Evolutionary conservation across 768 basidiomycete species (phyloP), one percentile per base, ranked within the genome.

Genomic region (Chalciporus pseudorubinellus): DNA sequence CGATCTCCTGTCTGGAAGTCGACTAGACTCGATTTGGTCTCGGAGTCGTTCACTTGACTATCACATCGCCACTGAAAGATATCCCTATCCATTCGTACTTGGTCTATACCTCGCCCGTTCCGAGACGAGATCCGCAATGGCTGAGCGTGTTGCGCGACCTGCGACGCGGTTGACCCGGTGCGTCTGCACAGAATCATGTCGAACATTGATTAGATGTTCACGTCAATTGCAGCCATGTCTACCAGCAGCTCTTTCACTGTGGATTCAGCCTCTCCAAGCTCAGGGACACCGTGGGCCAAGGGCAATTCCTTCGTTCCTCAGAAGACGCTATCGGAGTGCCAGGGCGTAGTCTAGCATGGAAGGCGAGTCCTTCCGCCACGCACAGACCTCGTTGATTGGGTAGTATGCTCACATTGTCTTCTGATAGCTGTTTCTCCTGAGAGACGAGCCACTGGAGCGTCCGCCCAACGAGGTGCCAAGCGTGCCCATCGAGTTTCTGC

Each of bases 331-430:
- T 74, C 29, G 82, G 78, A 43, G 73, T 87, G 8, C 68, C 80
- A 50, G 91, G 91, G n/a, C 76, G 91, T 60, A 91, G 90, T 68
- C 69, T 93, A 50, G 83, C 82, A 46, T 93, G 91, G 91, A 93
- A 92, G 85, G 90, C 53, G 41, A 69, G 67, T 24, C 43, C n/a
- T 42, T 39, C n/a, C 16, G 7, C 54, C 38, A 52, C 43, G 50
- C 50, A 54, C 45, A 10, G 44, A 48, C 46, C 31, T 16, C 48
- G 51, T 51, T 55, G 51, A 36, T 64, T 41, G 61, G 43, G 42
- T 46, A n/a, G 29, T 11, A 31, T 11, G 39, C 57, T 69, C 45
- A 64, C 18, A 52, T 63, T 57, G 40, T 41, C 33, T 43, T 44
- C 58, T 42, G 60, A 40, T 63, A 91, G 90, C 61, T 90, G 41